Evolutionary conservation across 1,284 basidiomycete genomes (phyloP), one percentile per base, ranked within the genome.

Genomic region (Mycosarcoma mackinlayi): DNA sequence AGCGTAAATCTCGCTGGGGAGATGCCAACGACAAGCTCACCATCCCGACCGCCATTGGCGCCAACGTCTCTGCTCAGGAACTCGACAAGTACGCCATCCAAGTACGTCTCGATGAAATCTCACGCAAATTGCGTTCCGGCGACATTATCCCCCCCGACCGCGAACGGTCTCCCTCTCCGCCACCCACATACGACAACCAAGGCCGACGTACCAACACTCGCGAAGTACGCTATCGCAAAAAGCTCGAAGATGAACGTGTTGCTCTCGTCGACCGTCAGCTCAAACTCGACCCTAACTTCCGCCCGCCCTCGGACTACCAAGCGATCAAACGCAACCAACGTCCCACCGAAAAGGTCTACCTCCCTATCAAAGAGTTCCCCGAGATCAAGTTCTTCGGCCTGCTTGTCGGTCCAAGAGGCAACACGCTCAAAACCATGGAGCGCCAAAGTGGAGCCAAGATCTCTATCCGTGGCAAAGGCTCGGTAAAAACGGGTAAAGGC

Each of bases 301-400:
- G 91, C 40, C 93, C 96, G 46, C 95, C 96, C 10, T 90, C 92
- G 60, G 94, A 97, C 83, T 97, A 94, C 81, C 92, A 96, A 64
- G 81, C 84, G 41, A 81, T 83, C 45, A 93, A 94, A 83, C 91
- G 93, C 80, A 93, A 94, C 82, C 90, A 92, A 45, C 92, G 75
- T 4, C 80, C 80, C 10, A 70, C 63, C 21, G 96, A 99, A 65
- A 98, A 98, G 85, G 95, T 99, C 59, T 99, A 98, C 83, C 94
- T 99, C 67, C 96, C 96, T 25, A 93, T 98, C 80, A 97, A 98
- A 83, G 96, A 98, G 85, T 99, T 98, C 80, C 96, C 96, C 5
- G 95, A 98, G 85, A 98, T 99, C 87, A 99, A 99, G 84, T 99
- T 98, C 85, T 98, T 99, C 79, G 96, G 96, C 78, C 86, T 99